Base-by-base conservation (phyloP, 169 alveolate genomes). In the Theileria parva region DNA sequence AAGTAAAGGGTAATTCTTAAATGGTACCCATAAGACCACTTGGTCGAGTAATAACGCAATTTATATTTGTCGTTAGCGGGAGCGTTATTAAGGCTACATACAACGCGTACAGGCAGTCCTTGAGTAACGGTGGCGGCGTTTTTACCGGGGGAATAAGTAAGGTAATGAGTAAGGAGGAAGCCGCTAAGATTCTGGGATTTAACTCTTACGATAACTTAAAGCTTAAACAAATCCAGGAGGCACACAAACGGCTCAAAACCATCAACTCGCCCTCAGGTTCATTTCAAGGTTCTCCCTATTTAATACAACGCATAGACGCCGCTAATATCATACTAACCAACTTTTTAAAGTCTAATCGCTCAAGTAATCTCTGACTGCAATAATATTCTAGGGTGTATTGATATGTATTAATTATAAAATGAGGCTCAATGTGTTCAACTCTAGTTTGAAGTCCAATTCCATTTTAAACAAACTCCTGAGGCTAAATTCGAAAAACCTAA, bases 21-120 rank as follows among this genome's bases (percentile, higher is more conserved):
- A 84, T 84, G 90, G 19, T 84, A 17, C 90, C 90, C 15, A 67
- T 84, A 11, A 63, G 76, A 37, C 90, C 90, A 17, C 70, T 84
- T 7, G 90, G 80, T 12, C 86, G 86, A 28, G 90, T 84, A 2
- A 64, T 84, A 53, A 84, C 86, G 34, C 86, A 84, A 61, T 84
- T 84, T 66, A 50, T 84, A 27, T 75, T 76, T 76, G 68, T 84
- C 21, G 90, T 85, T 27, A 81, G 90, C 9, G 90, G 90, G 48
- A 84, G 84, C 73, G 61, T 84, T 51, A 34, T 84, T 12, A 84
- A 60, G 81, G 90, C 90, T 13, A 77, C 86, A 2, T 39, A 63
- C 3, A 60, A 64, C 21, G 90, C 86, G 0, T 84, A 84, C 59
- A 44, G 72, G 13, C 86, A 84, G 83, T 34, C 86, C 6, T 28